These are phyloP conservation scores for Entomophthora muscae DNA, from an alignment of 371 early-diverging fungal genomes.

Conservation along the genomic window DNA sequence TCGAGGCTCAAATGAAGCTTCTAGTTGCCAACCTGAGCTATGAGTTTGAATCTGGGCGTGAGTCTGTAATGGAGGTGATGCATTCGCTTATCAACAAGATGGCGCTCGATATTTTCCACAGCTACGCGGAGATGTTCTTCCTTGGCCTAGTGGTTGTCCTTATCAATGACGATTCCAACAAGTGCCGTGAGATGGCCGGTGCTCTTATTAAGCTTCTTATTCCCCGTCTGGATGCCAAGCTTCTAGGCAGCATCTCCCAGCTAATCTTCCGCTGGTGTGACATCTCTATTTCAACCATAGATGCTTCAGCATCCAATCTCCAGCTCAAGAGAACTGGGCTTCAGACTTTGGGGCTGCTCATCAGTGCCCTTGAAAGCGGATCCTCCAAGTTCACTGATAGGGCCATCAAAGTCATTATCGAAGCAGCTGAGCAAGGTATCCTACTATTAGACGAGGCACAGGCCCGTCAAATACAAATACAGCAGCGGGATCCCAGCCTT, in stretches of 20 bases:
- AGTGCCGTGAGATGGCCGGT: constrained; percentile 78
- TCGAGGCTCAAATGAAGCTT: constrained; percentile 66
- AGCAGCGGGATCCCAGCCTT: constrained; percentile 13
- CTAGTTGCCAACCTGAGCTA: constrained; percentile 76
- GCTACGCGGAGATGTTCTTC: constrained; percentile 65
- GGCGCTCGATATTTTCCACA: constrained; percentile 45
- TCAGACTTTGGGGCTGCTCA: constrained; percentile 66
- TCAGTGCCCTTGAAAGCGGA: constrained; percentile 48
- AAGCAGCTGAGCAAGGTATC: constrained; percentile 8
- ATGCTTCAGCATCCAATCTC: background rate
- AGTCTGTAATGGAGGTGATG: constrained; percentile 70
- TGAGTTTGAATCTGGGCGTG: constrained; percentile 75
- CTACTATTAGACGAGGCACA: background rate
- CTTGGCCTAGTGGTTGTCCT: constrained; percentile 62
- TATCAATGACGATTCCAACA: constrained; percentile 76
- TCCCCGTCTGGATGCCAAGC: constrained; percentile 29
- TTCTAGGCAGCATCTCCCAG: constrained; percentile 30
- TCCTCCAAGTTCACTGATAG: constrained; percentile 26
- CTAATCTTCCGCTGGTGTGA: constrained; percentile 58
- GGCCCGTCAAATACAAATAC: constrained; percentile 16
- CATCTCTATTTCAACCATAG: constrained; percentile 12
- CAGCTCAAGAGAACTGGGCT: constrained; percentile 51
- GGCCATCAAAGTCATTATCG: constrained; percentile 17
- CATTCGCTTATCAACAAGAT: constrained; percentile 58
- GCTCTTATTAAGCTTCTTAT: constrained; percentile 47